Evolutionary conservation across 371 early-diverging fungal genomes (phyloP), one percentile per base, ranked within the genome.

Genomic region (Mucor velutinosus): DNA sequence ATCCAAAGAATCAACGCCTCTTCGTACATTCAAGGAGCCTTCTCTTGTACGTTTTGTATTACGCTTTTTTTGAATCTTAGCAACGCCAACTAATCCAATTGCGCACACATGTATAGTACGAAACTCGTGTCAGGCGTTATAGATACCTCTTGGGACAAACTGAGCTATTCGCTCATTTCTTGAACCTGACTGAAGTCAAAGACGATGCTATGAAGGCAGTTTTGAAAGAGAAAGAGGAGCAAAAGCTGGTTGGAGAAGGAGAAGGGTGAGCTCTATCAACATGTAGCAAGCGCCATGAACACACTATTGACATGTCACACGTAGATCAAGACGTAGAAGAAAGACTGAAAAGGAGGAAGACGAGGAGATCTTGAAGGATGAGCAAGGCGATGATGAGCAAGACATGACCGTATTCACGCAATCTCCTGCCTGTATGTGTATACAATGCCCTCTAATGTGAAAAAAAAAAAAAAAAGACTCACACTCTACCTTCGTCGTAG

Each of bases 331-430:
- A 45, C 89, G 95, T 23, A 92, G 92, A 76, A 86, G 98, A 65
- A 93, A 95, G 84, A 95, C 97, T 0, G 98, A 97, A 76, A 95
- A 95, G 79, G 97, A 97, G 72, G 98, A 98, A 74, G 98, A 98
- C 72, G 95, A 92, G 37, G 97, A 93, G 74, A 78, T 84, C 10
- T 68, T 97, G 59, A 83, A 94, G 56, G 88, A 92, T 29, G 95
- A 90, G 66, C 89, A 87, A 56, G 86, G 81, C 1, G 90, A 89
- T 49, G 77, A 81, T 14, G 83, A 79, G 10, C 83, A 87, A 14
- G 74, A 81, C 17, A 77, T 90, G 32, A 87, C 87, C 30, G 87
- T 89, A 10, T 95, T 97, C 72, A 91, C 91, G 4, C 93, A 95
- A 77, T 95, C 97, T 0, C 97, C 98, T 37, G 65, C 78, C 35